These are phyloP conservation scores for Aspergillus carbonarius DNA, from an alignment of 2,329 filamentous ascomycete genomes.

Conservation along the genomic window DNA sequence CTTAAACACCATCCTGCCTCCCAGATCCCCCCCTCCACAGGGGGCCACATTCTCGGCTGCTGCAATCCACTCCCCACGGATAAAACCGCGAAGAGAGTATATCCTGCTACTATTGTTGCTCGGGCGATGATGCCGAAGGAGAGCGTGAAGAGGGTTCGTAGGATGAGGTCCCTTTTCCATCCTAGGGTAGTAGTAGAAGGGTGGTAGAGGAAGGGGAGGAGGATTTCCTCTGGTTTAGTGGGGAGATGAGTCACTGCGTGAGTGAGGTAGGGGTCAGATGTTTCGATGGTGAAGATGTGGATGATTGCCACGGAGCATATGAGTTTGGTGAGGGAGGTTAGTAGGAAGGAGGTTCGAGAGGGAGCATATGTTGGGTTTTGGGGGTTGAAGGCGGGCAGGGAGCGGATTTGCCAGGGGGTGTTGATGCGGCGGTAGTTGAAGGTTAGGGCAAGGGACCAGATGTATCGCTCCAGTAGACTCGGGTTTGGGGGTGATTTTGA, in stretches of 20 bases:
- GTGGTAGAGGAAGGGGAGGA: slow-evolving; percentile 6
- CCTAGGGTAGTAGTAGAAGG: neutral
- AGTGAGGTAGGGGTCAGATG: slow-evolving; percentile 1
- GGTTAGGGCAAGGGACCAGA: slow-evolving; percentile 14
- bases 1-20: slow-evolving; percentile 12
- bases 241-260: neutral
- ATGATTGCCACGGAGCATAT: slow-evolving; percentile 4
- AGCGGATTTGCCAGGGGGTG: slow-evolving; percentile 23
- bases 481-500: neutral
- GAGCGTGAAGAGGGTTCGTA: slow-evolving; percentile 12
- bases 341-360: slow-evolving; percentile 9
- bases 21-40: slow-evolving; percentile 11
- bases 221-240: neutral
- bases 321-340: slow-evolving; percentile 2
- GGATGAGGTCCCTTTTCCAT: neutral
- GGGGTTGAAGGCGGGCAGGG: slow-evolving; percentile 8
- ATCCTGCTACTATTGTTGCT: slow-evolving; percentile 13
- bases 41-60: slow-evolving; percentile 20
- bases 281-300: slow-evolving; percentile 15
- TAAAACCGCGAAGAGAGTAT: slow-evolving; percentile 7
- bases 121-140: slow-evolving; percentile 19
- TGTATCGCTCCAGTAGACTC: neutral
- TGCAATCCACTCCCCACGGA: slow-evolving; percentile 7
- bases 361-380: neutral
- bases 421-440: slow-evolving; percentile 24